Base-by-base conservation (phyloP, 1,284 basidiomycete genomes). In the Malassezia furfur region DNA sequence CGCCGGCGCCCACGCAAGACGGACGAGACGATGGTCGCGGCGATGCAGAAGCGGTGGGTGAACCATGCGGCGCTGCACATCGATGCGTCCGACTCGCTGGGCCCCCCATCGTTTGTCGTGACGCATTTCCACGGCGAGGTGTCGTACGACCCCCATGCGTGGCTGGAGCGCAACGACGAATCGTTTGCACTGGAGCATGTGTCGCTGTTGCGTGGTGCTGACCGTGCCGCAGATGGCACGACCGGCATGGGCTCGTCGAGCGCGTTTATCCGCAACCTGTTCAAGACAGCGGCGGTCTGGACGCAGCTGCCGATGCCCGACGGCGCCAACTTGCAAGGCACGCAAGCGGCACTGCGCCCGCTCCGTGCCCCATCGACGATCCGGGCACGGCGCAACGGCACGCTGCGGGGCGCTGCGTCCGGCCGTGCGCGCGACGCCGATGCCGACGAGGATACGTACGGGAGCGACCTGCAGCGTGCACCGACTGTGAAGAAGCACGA, bases 151-250 rank as follows among this genome's bases (percentile, higher is more conserved):
- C 82, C 86, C 8, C 88, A 94, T 64, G 82, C 83, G 45, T 89
- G 96, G 80, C 80, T 96, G 14, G 87, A 89, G 66, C 81, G 85
- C 52, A 96, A 98, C 72, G 79, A 88, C 50, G 90, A 94, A 64
- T 83, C 86, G 3, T 81, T 96, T 50, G 91, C 90, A 64, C 86
- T 90, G 0, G 90, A 96, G 70, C 94, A 96, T 66, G 85, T 98
- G 11, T 86, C 85, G 0, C 82, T 96, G 9, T 81, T 98, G 14
- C 80, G 87, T 15, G 90, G 89, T 22, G 75, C 62, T 44, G 49
- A 64, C 1, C 54, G 63, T 22, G 78, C 78, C 44, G 52, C 62
- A 36, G 67, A 69, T 25, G 51, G 54, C 30, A 59, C 60, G 11
- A 57, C 54, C 11, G 34, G 52, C 34, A 39, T 64, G 17, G 72